Conservation (phyloP, 352 stramenopile species). For the Globisporangium middletonii region DNA sequence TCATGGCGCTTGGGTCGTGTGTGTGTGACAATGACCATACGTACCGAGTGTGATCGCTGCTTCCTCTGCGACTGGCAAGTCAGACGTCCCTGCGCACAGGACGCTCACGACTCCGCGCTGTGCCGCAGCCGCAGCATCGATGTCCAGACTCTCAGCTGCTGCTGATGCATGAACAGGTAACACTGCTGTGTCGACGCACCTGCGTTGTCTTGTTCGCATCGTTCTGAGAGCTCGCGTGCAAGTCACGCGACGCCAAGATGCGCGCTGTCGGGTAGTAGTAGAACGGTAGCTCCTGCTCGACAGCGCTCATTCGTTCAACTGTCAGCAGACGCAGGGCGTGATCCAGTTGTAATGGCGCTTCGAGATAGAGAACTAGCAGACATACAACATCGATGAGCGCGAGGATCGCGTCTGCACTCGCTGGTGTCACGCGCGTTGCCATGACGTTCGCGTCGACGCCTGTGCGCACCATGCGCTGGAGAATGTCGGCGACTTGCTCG, state of each 20-base stretch:
- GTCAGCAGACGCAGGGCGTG: neutral
- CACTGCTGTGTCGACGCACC: neutral
- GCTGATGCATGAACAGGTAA: too few species aligned
- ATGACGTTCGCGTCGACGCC: conserved; percentile 58
- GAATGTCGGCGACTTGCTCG: conserved; percentile 85
- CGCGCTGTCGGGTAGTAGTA: conserved; percentile 64
- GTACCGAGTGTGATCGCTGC: conserved; percentile 88
- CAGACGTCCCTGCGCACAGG: conserved; percentile 94
- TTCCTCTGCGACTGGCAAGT: conserved; percentile 95
- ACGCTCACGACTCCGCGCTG: conserved; percentile 41
- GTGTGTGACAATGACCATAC: neutral
- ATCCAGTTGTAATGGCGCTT: too few species aligned
- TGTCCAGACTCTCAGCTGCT: too few species aligned
- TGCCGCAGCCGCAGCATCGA: conserved; percentile 11
- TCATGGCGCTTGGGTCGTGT: neutral
- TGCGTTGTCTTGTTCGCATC: neutral
- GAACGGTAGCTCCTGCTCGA: conserved; percentile 26
- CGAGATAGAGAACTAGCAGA: neutral
- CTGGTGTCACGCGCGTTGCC: conserved; percentile 68
- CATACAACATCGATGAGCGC: conserved; percentile 31
- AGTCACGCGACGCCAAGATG: conserved; percentile 55
- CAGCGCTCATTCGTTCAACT: neutral
- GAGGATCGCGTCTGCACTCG: conserved; percentile 37
- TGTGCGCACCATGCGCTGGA: conserved; percentile 81
- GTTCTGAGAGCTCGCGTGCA: conserved; percentile 4